Base-by-base conservation (phyloP, 805 yeast genomes). In the Diddensiella transvaalensis region DNA sequence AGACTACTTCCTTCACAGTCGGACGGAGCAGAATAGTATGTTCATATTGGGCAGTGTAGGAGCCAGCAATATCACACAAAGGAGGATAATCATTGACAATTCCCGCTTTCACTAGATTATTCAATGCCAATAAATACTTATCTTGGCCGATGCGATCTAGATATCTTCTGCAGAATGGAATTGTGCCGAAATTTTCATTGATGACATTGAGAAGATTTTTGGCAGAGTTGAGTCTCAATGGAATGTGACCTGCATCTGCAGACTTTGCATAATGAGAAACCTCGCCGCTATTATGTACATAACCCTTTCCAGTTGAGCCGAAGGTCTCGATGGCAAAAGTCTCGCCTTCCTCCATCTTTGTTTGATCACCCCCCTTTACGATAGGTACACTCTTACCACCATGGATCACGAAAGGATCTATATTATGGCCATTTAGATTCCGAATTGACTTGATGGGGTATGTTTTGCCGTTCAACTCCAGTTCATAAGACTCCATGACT, bases 331-430 rank as follows among this genome's bases (percentile, higher is more conserved):
- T 91, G 52, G 99, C 99, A 74, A 87, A 91, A 1, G 88, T 83
- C 68, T 93, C 99, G 54, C 96, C 96, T 72, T 93, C 99, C 67
- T 93, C 99, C 96, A 93, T 91, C 76, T 91, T 91, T 8, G 98
- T 93, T 67, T 78, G 78, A 65, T 93, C 99, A 4, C 89, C 91
- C 60, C 87, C 87, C 60, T 90, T 85, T 30, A 93, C 96, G 60
- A 93, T 93, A 15, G 99, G 99, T 41, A 93, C 98, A 22, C 95
- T 82, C 67, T 93, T 93, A 54, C 96, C 97, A 37, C 90, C 93
- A 67, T 93, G 99, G 61, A 93, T 93, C 46, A 73, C 75, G 68
- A 75, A 90, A 48, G 83, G 90, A 22, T 79, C 82, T 60, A 93
- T 93, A 63, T 83, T 90, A 71, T 93, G 99, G 33, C 99, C 99